Percentiles rank a stretch among this genome's conserved stretches.
These are phyloP conservation scores for Botrytis aclada DNA, from an alignment of 2,329 filamentous ascomycete species.

Conservation along the genomic window DNA sequence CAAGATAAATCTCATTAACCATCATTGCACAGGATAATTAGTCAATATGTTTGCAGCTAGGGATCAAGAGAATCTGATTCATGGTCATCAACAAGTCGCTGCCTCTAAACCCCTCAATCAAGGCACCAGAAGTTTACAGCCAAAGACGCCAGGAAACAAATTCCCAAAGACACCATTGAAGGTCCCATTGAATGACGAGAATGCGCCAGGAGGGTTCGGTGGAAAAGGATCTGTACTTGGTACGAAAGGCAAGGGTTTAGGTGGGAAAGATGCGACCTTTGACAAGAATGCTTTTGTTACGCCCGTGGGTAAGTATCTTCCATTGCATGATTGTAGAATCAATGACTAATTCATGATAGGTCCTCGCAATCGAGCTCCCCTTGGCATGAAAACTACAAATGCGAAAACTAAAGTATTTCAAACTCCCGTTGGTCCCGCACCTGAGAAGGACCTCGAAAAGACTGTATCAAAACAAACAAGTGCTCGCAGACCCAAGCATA, in stretches of 20 bases:
- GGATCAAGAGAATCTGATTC: slow-evolving; percentile 85
- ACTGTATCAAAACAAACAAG: slow-evolving; percentile 54
- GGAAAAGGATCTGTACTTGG: slow-evolving; percentile 51
- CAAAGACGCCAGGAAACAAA: slow-evolving; percentile 76
- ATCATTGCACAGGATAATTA: slow-evolving; percentile 4
- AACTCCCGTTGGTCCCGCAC: slow-evolving; percentile 60
- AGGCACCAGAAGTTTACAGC: slow-evolving; percentile 55
- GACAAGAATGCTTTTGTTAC: slow-evolving; percentile 68
- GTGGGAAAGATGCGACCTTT: slow-evolving; percentile 48
- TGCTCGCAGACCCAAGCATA: slow-evolving; percentile 54
- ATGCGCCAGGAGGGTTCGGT: slow-evolving; percentile 57
- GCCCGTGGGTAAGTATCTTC: slow-evolving; percentile 60
- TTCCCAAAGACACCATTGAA: slow-evolving; percentile 81
- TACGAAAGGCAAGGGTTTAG: slow-evolving; percentile 51
- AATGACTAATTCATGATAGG: slow-evolving; percentile 24
- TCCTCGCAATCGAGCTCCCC: slow-evolving; percentile 68
- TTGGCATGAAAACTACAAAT: slow-evolving; percentile 96
- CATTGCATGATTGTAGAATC: slow-evolving; percentile 39
- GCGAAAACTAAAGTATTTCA: slow-evolving; percentile 72
- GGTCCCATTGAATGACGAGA: slow-evolving; percentile 79
- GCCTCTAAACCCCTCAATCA: slow-evolving; percentile 72
- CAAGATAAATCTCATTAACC: slow-evolving; percentile 8
- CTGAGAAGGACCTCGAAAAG: slow-evolving; percentile 59
- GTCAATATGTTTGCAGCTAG: slow-evolving; percentile 68
- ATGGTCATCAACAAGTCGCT: slow-evolving; percentile 67